Evolutionary conservation across 148 eudicot genomes (phyloP).

Genomic region (Diospyros lotus): DNA sequence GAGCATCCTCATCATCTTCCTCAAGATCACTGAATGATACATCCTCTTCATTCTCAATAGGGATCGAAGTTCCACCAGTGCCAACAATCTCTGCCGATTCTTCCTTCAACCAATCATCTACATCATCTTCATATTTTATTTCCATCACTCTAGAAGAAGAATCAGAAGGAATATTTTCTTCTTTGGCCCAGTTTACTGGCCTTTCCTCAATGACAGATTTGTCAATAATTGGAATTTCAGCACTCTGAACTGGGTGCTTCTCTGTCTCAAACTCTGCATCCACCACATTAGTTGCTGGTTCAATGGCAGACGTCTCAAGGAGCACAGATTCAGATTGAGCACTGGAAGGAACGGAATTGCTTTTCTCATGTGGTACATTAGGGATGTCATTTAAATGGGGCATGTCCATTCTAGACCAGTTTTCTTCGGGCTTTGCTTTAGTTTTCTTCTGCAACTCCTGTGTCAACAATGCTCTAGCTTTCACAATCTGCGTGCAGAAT

Average conservation of each 20-base stretch:
- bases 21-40: constrained; percentile 98
- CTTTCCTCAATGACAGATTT: constrained; percentile 58
- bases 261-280: constrained; percentile 40
- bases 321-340: constrained; percentile 36
- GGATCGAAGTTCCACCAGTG: constrained; percentile 34
- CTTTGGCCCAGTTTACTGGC: constrained; percentile 18
- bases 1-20: constrained; percentile 67
- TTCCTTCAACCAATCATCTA: constrained; percentile 90
- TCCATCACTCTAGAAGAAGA: constrained; percentile 29
- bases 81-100: constrained; percentile 48
- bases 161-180: constrained; percentile 18
- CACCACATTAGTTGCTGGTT: constrained; percentile 21
- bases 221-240: constrained; percentile 52
- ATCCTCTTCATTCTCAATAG: constrained; percentile 62
- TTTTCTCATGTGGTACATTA: constrained; percentile 32
- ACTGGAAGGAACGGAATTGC: constrained; percentile 36
- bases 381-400: constrained; percentile 22
- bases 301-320: constrained; percentile 30
- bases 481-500: constrained; percentile 52
- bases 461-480: constrained; percentile 68
- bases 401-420: constrained; percentile 22
- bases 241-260: constrained; percentile 40
- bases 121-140: constrained; percentile 63
- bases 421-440: constrained; percentile 31
- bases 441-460: constrained; percentile 45